A percentile compares a stretch with the other conserved stretches of the same genome.
phyloP scores from a whole-genome alignment of 176 grass and related monocot genomes.

The Typha latifolia region DNA sequence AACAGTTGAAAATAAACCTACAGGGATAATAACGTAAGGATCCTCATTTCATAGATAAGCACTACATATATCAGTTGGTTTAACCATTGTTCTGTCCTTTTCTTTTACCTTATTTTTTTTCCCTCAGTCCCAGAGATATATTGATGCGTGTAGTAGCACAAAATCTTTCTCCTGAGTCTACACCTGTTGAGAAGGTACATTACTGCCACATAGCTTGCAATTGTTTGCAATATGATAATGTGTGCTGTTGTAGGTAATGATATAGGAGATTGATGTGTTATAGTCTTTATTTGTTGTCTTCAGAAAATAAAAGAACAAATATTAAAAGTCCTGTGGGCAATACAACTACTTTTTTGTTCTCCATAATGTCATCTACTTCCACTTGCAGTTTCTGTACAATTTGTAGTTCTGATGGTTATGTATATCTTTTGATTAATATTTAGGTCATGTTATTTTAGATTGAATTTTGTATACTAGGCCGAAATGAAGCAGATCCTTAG shows the following conservation, averaged over 20 bases:
- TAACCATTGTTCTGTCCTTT: background rate
- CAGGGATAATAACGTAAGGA: constrained; percentile 84
- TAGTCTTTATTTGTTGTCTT: too few relatives aligned
- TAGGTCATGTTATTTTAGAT: too few relatives aligned
- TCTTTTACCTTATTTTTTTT: constrained; percentile 19
- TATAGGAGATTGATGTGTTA: background rate
- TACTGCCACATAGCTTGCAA: background rate
- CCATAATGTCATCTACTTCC: background rate
- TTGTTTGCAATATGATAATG: background rate
- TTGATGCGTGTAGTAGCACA: constrained; percentile 83
- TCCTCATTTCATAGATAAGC: background rate
- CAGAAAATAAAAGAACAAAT: too few relatives aligned
- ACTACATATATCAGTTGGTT: background rate
- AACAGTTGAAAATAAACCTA: constrained; percentile 76
- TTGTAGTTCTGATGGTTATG: background rate
- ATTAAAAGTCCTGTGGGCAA: background rate
- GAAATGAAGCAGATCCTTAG: too few relatives aligned
- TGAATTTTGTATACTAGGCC: too few relatives aligned
- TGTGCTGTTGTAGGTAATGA: background rate
- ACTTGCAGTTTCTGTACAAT: background rate
- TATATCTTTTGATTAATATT: background rate
- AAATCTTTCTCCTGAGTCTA: constrained; percentile 77
- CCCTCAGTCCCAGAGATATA: constrained; percentile 73
- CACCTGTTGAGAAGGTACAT: constrained; percentile 80
- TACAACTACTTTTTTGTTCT: background rate